Evolutionary conservation across 2,329 filamentous ascomycete species (phyloP).

Genomic region (Exophiala aquamarina): DNA sequence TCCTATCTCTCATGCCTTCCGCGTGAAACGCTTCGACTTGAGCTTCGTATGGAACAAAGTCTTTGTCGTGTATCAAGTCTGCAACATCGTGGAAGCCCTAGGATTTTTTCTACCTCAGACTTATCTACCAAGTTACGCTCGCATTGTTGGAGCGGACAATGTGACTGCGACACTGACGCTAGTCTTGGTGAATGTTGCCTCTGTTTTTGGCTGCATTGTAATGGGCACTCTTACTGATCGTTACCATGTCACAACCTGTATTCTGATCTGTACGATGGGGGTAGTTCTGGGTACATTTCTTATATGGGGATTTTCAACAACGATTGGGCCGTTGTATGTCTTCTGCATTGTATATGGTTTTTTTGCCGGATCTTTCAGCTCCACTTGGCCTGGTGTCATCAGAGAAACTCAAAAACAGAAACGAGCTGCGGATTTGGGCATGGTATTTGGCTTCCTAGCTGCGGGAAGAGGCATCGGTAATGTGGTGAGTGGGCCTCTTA

Average conservation of each 20-base stretch:
- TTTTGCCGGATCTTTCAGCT: slow-evolving; percentile 43
- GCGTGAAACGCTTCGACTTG: slow-evolving; percentile 34
- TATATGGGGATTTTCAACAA: slow-evolving; percentile 47
- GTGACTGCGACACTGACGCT: slow-evolving; percentile 17
- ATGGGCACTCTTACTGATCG: slow-evolving; percentile 42
- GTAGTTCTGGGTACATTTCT: slow-evolving; percentile 44
- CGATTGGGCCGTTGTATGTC: slow-evolving; percentile 39
- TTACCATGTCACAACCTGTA: slow-evolving; percentile 41
- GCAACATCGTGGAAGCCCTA: slow-evolving; percentile 39
- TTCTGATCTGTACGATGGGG: slow-evolving; percentile 45
- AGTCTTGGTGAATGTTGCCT: slow-evolving; percentile 36
- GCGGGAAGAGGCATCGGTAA: slow-evolving; percentile 54
- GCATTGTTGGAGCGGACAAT: neutral
- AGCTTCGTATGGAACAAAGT: slow-evolving; percentile 35
- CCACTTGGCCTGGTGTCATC: slow-evolving; percentile 44
- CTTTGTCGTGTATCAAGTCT: slow-evolving; percentile 45
- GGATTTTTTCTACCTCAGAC: slow-evolving; percentile 39
- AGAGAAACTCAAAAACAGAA: slow-evolving; percentile 36
- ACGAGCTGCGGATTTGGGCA: slow-evolving; percentile 42
- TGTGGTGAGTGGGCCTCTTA: slow-evolving; percentile 52
- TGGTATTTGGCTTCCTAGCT: slow-evolving; percentile 50
- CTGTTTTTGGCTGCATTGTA: slow-evolving; percentile 37
- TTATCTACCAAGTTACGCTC: slow-evolving; percentile 32
- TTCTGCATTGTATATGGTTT: slow-evolving; percentile 46
- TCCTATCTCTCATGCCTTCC: slow-evolving; percentile 38